These are phyloP conservation scores for Pontederia paniculata DNA, from an alignment of 176 grass and related monocot genomes.

Conservation along the genomic window DNA sequence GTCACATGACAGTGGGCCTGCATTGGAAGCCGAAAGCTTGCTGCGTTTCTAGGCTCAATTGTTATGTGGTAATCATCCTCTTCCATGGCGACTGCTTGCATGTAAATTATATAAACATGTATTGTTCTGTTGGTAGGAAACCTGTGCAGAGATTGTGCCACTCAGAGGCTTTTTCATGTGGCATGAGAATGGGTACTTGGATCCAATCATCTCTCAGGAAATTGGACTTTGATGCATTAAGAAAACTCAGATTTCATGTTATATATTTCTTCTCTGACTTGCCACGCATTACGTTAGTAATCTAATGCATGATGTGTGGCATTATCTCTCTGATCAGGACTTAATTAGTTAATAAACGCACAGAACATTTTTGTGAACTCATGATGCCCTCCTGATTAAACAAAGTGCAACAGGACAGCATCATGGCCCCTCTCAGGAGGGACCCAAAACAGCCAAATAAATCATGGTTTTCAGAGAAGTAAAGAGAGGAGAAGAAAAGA, in stretches of 20 bases:
- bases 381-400: neutral
- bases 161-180: no score
- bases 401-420: neutral
- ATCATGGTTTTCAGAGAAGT: neutral
- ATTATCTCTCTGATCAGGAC: neutral
- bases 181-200: no score
- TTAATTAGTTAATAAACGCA: neutral
- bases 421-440: neutral
- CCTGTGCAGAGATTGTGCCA: no score
- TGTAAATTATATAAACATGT: no score
- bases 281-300: conserved; percentile 1
- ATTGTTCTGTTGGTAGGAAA: no score
- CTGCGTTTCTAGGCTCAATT: no score
- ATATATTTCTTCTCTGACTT: neutral
- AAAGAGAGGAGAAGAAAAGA: neutral
- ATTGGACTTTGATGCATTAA: neutral
- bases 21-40: no score
- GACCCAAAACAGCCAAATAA: neutral
- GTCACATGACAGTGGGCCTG: no score
- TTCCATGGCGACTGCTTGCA: no score
- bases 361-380: neutral
- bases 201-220: neutral
- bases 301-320: neutral
- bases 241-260: neutral
- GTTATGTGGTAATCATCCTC: no score